Evolutionary conservation across 2,329 filamentous ascomycete species (phyloP).

Genomic region (Sporothrix luriei): DNA sequence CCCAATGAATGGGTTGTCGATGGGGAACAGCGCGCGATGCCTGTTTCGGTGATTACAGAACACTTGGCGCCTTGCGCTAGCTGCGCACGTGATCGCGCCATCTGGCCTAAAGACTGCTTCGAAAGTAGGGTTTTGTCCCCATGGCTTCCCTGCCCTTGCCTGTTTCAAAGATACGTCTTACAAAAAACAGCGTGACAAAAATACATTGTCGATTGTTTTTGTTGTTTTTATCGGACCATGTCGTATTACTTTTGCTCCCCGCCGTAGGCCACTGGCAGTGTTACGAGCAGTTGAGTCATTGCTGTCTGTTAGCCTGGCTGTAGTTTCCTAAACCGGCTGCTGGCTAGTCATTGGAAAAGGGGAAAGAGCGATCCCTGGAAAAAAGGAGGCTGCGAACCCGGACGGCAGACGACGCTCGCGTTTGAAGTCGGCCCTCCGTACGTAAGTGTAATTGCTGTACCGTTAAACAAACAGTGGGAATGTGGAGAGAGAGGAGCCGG

Average conservation of each 20-base stretch:
- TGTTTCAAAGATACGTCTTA: constrained; percentile 26
- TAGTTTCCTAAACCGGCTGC: constrained; percentile 7
- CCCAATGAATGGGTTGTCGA: neutral
- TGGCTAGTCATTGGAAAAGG: neutral
- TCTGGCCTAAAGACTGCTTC: constrained; percentile 1
- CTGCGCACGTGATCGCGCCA: constrained; percentile 7
- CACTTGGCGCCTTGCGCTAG: neutral
- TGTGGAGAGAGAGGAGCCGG: constrained; percentile 25
- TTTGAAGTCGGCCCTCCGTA: neutral
- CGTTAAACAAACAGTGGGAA: constrained; percentile 15
- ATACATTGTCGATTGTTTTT: constrained; percentile 11
- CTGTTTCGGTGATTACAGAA: constrained; percentile 1
- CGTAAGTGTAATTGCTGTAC: constrained; percentile 25
- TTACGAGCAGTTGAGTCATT: neutral
- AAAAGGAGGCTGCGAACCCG: neutral
- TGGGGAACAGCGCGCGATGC: constrained; percentile 16
- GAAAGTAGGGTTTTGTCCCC: constrained; percentile 16
- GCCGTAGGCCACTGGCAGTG: neutral
- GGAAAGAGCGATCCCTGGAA: neutral
- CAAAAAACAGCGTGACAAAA: neutral
- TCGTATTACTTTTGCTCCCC: neutral
- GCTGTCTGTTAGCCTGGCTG: neutral
- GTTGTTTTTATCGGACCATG: constrained; percentile 17
- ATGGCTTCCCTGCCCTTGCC: constrained; percentile 4
- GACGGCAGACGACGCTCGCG: neutral